Base-by-base conservation (phyloP, 768 basidiomycete genomes). In the Chalciporus piperatus region DNA sequence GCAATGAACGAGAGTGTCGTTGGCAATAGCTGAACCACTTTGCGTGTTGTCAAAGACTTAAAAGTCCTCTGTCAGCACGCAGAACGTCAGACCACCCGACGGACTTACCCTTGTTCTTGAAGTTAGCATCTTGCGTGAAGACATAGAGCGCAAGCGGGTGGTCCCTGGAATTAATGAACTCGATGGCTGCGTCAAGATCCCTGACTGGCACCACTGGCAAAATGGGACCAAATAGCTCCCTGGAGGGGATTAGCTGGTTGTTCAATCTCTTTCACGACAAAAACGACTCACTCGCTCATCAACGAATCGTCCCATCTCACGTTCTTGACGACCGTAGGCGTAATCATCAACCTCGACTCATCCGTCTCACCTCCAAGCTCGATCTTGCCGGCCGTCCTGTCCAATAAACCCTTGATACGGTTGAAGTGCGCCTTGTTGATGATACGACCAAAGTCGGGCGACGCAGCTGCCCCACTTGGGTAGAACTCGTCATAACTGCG, bases 201-300 rank as follows among this genome's bases (percentile, higher is more conserved):
- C 84, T 79, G 22, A 92, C 83, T 0, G 84, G 79, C 1, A 94
- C 71, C 37, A 95, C 74, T 3, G 89, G 85, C 20, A 95, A 70
- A 10, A 95, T 57, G 8, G 92, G 92, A 0, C 91, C 92, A 58
- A 95, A 93, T 39, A 93, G 76, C 61, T 94, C 92, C 53, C 89
- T 91, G 55, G 0, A 39, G 16, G 41, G 5, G 4, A 13, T 52
- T 35, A 39, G 19, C 16, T 32, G n/a, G 57, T 4, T 56, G 28
- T 19, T 7, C 41, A n/a, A 11, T 41, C 27, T 14, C 8, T 45
- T 46, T 13, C 28, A 14, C 16, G 5, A 38, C 52, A 13, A 19
- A 13, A 19, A 41, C 16, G 3, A 74, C 84, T 45, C 59, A 87
- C 88, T 88, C 84, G 62, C 76, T 74, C 87, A 94, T 88, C 54